A percentile compares a stretch with the other conserved stretches of the same genome.
Conservation (phyloP, 768 basidiomycete genomes). For the Boletus rufocinnamomeus region DNA sequence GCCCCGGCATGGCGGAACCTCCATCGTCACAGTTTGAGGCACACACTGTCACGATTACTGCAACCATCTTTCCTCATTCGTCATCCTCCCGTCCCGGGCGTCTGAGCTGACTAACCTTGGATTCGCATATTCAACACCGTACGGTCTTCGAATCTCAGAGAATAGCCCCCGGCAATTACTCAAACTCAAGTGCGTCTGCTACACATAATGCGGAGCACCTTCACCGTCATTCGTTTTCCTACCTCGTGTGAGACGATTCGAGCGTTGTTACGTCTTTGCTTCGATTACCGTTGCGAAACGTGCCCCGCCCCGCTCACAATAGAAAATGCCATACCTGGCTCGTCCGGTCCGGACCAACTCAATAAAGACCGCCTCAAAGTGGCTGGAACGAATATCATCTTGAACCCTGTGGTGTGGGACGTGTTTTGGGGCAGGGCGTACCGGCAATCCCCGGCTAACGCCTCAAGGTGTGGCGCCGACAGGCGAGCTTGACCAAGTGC, state of each 20-base stretch:
- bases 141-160: not conserved
- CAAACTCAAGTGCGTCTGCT: not conserved
- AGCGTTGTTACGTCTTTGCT: conserved; percentile 11
- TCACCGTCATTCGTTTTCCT: not conserved
- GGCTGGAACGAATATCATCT: not conserved
- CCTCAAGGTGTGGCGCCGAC: conserved; percentile 7
- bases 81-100: not conserved
- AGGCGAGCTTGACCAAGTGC: not conserved
- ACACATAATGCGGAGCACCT: not conserved
- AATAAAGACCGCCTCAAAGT: conserved; percentile 7
- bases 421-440: not conserved
- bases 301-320: conserved; percentile 15
- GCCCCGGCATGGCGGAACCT: not conserved
- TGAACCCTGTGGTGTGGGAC: not conserved
- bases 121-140: not conserved
- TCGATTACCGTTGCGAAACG: conserved; percentile 19
- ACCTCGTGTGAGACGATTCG: conserved; percentile 1
- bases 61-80: not conserved
- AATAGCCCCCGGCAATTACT: conserved; percentile 3
- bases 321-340: conserved; percentile 5
- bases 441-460: conserved; percentile 15
- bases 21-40: too few relatives aligned
- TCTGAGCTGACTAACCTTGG: not conserved
- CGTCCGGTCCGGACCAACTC: conserved; percentile 6
- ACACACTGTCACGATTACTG: not conserved